Percentiles rank a stretch among this genome's conserved stretches.
Conservation (phyloP, 2,329 filamentous ascomycete genomes). For the Ophiostoma novo-ulmi region DNA sequence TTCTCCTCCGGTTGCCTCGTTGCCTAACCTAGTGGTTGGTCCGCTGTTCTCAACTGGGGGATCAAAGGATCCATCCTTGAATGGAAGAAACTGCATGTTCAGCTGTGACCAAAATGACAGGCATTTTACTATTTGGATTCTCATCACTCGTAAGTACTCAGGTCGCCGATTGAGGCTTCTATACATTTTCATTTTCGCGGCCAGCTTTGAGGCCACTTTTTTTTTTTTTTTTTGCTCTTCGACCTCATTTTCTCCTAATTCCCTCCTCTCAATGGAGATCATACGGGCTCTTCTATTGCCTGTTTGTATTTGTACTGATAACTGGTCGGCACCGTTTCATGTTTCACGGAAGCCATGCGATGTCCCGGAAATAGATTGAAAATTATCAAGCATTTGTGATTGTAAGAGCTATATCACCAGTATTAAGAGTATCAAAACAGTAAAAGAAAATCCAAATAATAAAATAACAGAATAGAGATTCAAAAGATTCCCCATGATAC, state of each 20-base stretch:
- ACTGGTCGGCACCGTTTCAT: constrained; percentile 3
- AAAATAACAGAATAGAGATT: not conserved
- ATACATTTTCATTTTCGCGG: not conserved
- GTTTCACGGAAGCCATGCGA: constrained; percentile 1
- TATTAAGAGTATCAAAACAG: not conserved
- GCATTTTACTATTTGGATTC: not conserved
- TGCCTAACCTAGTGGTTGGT: not conserved
- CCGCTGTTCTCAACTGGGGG: not conserved
- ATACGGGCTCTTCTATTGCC: not conserved
- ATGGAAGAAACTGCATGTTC: constrained; percentile 1
- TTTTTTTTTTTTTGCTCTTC: not conserved
- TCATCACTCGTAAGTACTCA: not conserved
- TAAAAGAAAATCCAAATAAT: not conserved
- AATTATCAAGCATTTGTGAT: not conserved
- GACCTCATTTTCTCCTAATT: not conserved
- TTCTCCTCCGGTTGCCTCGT: not conserved
- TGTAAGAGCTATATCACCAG: not conserved
- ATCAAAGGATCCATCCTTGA: not conserved
- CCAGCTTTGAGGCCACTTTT: not conserved
- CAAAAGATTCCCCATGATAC: not conserved
- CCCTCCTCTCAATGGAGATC: not conserved
- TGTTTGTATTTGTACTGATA: not conserved
- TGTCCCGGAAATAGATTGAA: not conserved
- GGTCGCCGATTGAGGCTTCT: not conserved
- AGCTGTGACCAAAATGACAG: not conserved